Evolutionary conservation across 192 early-diverging fungal species (phyloP), one percentile per base, ranked within the genome.

Genomic region (Cetraspora pellucida): DNA sequence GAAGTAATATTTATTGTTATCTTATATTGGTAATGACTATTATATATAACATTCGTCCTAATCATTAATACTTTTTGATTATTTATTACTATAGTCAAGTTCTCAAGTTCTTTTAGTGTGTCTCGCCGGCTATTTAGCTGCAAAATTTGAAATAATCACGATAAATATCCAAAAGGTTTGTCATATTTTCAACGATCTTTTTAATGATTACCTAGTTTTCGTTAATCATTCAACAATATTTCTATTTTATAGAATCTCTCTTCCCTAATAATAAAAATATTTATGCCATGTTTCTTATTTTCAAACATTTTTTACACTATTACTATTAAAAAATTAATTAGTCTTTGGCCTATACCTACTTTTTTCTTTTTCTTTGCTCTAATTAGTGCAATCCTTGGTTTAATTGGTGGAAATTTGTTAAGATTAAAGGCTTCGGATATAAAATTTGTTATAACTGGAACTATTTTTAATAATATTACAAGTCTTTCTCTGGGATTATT

Each of bases 401-500:
- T 68, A 16, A 58, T 79, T 10, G 72, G 63, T 13, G 78, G 78
- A 67, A 74, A 79, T 45, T 23, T 79, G 46, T 74, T 73, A 28
- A 57, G 55, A 13, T 74, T 74, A n/a, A 21, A 23, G 0, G 6
- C 17, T 28, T 31, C 72, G 25, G 16, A 52, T 23, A 65, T 37
- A 13, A 79, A 59, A 68, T 79, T 79, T 28, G 27, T 68, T n/a
- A 52, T 50, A 7, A 74, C 78, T 23, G 71, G 78, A 3, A 65
- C 74, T 37, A 79, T 79, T 13, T 79, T 79, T 45, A 73, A 79
- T 31, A 79, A 79, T 19, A 65, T 74, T 11, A 79, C 78, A 9
- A 67, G 61, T 13, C 50, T 74, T 57, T 50, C 72, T 28, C 31
- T 79, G 6, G 78, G 67, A 16, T 67, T 79, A 46, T 57, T 79